phyloP scores from a whole-genome alignment of 257 asterid species.

The Agastache rugosa region DNA sequence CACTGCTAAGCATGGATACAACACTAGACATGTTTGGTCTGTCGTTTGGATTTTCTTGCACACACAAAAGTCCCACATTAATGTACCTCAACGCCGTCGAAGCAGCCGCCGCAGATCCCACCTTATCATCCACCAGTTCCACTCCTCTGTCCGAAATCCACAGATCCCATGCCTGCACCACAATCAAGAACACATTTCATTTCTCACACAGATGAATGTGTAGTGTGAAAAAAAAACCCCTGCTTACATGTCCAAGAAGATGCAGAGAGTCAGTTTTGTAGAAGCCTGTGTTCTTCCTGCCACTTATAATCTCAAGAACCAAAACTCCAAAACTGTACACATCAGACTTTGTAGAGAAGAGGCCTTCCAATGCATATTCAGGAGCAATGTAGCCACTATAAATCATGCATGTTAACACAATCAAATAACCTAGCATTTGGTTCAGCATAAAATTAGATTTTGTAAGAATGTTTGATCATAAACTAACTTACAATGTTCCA shows the following conservation, averaged over 20 bases:
- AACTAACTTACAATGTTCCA: conserved; percentile 54
- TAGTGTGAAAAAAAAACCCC: not conserved
- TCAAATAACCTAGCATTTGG: too few species aligned
- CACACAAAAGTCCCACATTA: conserved; percentile 53
- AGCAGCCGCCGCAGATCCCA: conserved; percentile 22
- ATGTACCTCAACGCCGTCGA: conserved; percentile 41
- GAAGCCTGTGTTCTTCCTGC: conserved; percentile 55
- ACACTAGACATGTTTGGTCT: conserved; percentile 49
- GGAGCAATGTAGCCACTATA: conserved; percentile 60
- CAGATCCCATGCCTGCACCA: conserved; percentile 50
- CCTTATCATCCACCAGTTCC: conserved; percentile 44
- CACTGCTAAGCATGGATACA: conserved; percentile 47
- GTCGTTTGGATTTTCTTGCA: conserved; percentile 49
- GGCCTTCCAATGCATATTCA: conserved; percentile 54
- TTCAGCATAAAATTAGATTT: too few species aligned
- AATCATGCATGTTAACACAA: not conserved
- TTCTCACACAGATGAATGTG: not conserved
- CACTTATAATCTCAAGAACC: conserved; percentile 57
- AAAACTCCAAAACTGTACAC: conserved; percentile 56
- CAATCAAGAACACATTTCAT: not conserved
- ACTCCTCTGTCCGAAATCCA: conserved; percentile 45
- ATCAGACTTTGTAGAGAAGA: conserved; percentile 51
- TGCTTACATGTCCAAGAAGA: conserved; percentile 52
- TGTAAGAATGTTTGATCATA: not conserved
- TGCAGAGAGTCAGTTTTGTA: conserved; percentile 39